These are phyloP conservation scores for Ophiosphaerella korrae DNA, from an alignment of 2,329 filamentous ascomycete genomes.

Conservation along the genomic window DNA sequence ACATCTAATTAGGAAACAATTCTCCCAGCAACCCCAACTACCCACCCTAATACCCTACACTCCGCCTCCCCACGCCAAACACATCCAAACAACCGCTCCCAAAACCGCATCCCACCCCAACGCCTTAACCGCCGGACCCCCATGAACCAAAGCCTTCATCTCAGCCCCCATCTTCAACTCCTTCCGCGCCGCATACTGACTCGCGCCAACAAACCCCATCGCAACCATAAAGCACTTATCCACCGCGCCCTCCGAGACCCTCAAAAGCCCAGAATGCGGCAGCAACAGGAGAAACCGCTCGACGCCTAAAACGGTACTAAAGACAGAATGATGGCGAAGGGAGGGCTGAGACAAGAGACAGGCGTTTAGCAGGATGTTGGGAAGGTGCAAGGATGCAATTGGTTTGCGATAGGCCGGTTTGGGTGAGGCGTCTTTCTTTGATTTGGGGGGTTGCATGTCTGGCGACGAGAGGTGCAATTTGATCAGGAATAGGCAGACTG, in stretches of 20 bases:
- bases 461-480: constrained; percentile 30
- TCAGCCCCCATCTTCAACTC: constrained; percentile 11
- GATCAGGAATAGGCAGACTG: constrained; percentile 32
- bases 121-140: constrained; percentile 26
- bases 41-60: constrained; percentile 10
- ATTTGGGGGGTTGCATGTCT: constrained; percentile 6
- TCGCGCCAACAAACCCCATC: constrained; percentile 31
- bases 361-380: constrained; percentile 34
- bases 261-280: constrained; percentile 25
- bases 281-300: constrained; percentile 29
- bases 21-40: no score
- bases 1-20: no score
- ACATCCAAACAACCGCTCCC: constrained; percentile 18
- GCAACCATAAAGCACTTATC: constrained; percentile 28
- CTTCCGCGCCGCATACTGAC: constrained; percentile 25
- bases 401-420: constrained; percentile 6
- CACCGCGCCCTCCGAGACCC: constrained; percentile 19
- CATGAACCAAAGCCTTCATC: constrained; percentile 7
- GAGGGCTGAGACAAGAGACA: constrained; percentile 26
- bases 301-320: constrained; percentile 24
- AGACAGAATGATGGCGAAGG: constrained; percentile 18
- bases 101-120: constrained; percentile 36
- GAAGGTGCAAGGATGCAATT: constrained; percentile 25
- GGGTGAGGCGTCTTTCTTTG: not conserved
- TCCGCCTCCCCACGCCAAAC: constrained; percentile 32